These are phyloP conservation scores for Fraxinus angustifolia DNA, from an alignment of 305 asterid species.

Conservation along the genomic window DNA sequence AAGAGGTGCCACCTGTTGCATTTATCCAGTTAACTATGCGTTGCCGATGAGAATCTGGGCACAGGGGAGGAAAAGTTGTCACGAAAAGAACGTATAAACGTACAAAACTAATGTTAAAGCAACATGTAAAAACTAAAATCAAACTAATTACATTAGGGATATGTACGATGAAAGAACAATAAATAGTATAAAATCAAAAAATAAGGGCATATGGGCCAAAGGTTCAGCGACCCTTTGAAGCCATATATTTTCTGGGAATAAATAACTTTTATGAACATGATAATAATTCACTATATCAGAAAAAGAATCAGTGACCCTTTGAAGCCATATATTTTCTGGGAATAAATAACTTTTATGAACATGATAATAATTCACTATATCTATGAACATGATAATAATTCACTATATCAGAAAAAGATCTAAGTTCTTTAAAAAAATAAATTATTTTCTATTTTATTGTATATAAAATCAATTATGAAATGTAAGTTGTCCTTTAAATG, in stretches of 20 bases:
- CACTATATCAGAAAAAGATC: neutral
- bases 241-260: neutral
- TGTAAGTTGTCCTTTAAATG: neutral
- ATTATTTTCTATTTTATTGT: neutral
- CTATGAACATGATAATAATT: no score
- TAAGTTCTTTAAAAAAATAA: neutral
- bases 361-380: no score
- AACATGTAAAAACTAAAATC: neutral
- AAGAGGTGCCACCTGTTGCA: slow-evolving; percentile 59
- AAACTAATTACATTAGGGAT: neutral
- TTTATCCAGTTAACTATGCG: slow-evolving; percentile 60
- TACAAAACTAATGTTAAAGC: neutral
- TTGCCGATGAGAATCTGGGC: slow-evolving; percentile 59
- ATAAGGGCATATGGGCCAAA: neutral
- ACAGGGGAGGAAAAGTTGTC: neutral
- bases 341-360: neutral
- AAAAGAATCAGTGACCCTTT: neutral
- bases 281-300: no score
- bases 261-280: neutral
- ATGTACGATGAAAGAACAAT: neutral
- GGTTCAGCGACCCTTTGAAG: neutral
- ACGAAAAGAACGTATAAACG: neutral
- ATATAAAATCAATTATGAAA: neutral
- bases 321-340: neutral
- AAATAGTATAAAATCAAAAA: neutral